Evolutionary conservation across 2,329 filamentous ascomycete genomes (phyloP), one percentile per base, ranked within the genome.

Genomic region (Sclerotiophoma versabilis): DNA sequence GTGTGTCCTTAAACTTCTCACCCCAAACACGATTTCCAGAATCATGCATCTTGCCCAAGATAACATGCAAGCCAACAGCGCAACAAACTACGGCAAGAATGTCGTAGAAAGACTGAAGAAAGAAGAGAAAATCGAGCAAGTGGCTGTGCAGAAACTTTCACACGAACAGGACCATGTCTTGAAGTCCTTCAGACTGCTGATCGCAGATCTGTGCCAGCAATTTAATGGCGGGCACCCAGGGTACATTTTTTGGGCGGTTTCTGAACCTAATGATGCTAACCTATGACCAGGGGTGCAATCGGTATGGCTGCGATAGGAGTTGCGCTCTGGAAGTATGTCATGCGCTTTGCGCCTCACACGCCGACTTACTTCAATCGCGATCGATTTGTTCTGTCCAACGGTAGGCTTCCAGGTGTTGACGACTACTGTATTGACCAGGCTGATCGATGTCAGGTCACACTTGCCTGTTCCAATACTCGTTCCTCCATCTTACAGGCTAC

Each of bases 151-250:
- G 22, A 65, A 59, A 23, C 48, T 70, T 12, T 68, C 66, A 26
- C 44, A 59, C 10, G 66, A 72, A 36, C 76, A 79, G 59, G 80
- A 85, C 42, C 68, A 82, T 17, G 83, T 87, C 2, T 72, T 89
- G 44, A 81, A 80, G 62, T 83, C 83, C 5, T 88, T 88, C 66
- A 79, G 87, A 49, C 76, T 83, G 43, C 74, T 90, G 25, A 86
- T 90, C 54, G 85, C 87, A 37, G 87, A 90, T 67, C 74, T 90
- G 3, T 89, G 86, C 64, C 81, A 90, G 68, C 87, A 90, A 60
- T 90, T 88, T 72, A 84, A 84, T 58, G 86, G 86, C 29, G 87
- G 87, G 0, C 87, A 90, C 66, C 87, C 87, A 15, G 87, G 87
- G 83, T 87, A 76, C 62, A 79, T 45, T 39, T 33, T 7, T 9